These are phyloP conservation scores for Pseudonectria buxi DNA, from an alignment of 2,329 filamentous ascomycete genomes.

Conservation along the genomic window DNA sequence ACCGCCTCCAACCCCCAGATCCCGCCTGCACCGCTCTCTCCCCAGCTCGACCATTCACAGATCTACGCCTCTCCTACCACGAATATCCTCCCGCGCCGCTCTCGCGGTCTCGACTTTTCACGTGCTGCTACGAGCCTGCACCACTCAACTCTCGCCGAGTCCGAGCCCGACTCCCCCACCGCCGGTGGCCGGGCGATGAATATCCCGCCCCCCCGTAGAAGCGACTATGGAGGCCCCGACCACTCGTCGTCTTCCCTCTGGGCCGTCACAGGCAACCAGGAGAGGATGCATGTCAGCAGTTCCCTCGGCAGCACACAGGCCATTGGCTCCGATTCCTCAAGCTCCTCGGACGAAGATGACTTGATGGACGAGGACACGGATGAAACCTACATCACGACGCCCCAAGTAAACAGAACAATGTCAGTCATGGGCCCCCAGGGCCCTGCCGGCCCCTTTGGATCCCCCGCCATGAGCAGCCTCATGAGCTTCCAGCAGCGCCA, in stretches of 20 bases:
- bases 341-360: slow-evolving; percentile 63
- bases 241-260: slow-evolving; percentile 68
- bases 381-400: slow-evolving; percentile 76
- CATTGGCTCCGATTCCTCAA: slow-evolving; percentile 71
- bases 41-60: slow-evolving; percentile 77
- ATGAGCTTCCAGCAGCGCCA: slow-evolving; percentile 78
- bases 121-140: slow-evolving; percentile 89
- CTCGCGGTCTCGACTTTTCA: slow-evolving; percentile 86
- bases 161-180: slow-evolving; percentile 83
- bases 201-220: slow-evolving; percentile 46
- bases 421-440: slow-evolving; percentile 41
- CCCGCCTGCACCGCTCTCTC: slow-evolving; percentile 67
- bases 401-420: slow-evolving; percentile 60
- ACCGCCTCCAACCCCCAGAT: slow-evolving; percentile 29
- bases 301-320: slow-evolving; percentile 69
- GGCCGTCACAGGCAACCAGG: slow-evolving; percentile 62
- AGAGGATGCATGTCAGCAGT: slow-evolving; percentile 67
- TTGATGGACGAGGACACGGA: slow-evolving; percentile 69
- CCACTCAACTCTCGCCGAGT: slow-evolving; percentile 88
- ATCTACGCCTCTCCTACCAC: slow-evolving; percentile 75
- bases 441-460: slow-evolving; percentile 55
- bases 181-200: slow-evolving; percentile 62
- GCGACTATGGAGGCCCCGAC: slow-evolving; percentile 43
- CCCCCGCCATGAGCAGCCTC: slow-evolving; percentile 67
- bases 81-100: slow-evolving; percentile 81